Evolutionary conservation across 768 basidiomycete genomes (phyloP), one percentile per base, ranked within the genome.

Genomic region (Hericium alpestre): DNA sequence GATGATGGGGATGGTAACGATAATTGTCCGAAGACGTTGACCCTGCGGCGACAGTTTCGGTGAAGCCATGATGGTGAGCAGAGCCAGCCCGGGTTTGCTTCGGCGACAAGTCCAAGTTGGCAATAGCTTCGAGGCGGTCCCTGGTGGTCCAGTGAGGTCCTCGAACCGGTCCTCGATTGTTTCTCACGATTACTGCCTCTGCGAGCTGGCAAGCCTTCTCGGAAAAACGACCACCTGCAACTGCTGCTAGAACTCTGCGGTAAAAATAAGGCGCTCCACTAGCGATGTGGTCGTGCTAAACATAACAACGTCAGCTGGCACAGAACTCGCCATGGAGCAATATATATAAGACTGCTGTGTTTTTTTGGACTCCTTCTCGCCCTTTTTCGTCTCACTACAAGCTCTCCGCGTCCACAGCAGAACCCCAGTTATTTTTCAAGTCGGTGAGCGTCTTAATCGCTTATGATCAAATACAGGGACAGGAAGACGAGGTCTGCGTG

Each of bases 1-100:
- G 52, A 87, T 81, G 47, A 88, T 76, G 3, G 86, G 86, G 12
- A 82, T 61, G 0, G 84, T 75, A 41, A 84, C 72, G 46, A 88
- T 82, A 58, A 88, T 78, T 25, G 75, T 79, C 20, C 75, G 75
- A 53, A 76, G 66, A 58, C 72, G 70, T 47, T 70, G 73, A 43
- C 74, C 76, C 62, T 79, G 73, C 8, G 74, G 74, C 22, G 76
- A 72, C 12, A 79, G 65, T 58, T 68, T 73, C 56, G 64, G 63
- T 47, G 58, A 50, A 47, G 40, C 53, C 59, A 62, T 58, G 51
- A 5, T 40, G 43, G 43, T n/a, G n/a, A 20, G 20, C 43, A 46
- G 32, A 32, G 32, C 32, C 32, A 32, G 9, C 32, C 7, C 32
- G 32, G 32, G 32, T 32, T 32, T 32, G 32, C 32, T 7, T 32